Percentiles rank a stretch among this genome's conserved stretches.
These are phyloP conservation scores for Aurifilum marmelostoma DNA, from an alignment of 2,329 filamentous ascomycete genomes.

Conservation along the genomic window DNA sequence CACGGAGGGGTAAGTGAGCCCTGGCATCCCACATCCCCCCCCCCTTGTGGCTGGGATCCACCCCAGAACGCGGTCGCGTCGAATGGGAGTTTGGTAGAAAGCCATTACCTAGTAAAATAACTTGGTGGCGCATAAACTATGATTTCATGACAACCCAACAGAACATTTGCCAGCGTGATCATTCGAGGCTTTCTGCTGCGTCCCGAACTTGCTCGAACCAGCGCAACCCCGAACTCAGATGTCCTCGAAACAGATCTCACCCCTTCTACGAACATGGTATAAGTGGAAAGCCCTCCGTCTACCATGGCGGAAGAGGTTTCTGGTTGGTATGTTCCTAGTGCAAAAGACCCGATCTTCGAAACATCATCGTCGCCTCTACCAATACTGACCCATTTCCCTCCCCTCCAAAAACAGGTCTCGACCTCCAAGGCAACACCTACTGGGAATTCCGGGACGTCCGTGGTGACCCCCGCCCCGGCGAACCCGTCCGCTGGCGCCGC, in stretches of 20 bases:
- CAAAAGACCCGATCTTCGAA: background rate
- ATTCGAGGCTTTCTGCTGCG: background rate
- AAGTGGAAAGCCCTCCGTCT: slow-evolving; percentile 65
- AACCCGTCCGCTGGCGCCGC: slow-evolving; percentile 56
- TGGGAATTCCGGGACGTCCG: slow-evolving; percentile 66
- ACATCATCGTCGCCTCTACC: background rate
- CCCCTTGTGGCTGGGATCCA: slow-evolving; percentile 11
- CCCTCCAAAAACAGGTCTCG: slow-evolving; percentile 52
- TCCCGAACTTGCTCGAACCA: background rate
- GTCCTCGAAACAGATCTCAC: slow-evolving; percentile 43
- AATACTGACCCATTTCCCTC: slow-evolving; percentile 5
- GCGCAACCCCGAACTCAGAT: slow-evolving; percentile 33
- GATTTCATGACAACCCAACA: slow-evolving; percentile 10
- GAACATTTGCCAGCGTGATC: background rate
- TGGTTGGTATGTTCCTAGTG: slow-evolving; percentile 54
- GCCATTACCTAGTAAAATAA: background rate
- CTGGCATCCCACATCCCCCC: background rate
- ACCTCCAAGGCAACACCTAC: slow-evolving; percentile 69
- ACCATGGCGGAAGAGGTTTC: slow-evolving; percentile 66
- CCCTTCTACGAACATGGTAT: slow-evolving; percentile 53
- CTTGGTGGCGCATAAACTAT: background rate
- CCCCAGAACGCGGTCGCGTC: slow-evolving; percentile 6
- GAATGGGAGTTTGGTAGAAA: slow-evolving; percentile 11
- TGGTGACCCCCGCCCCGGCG: slow-evolving; percentile 37
- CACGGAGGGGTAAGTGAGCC: background rate